Conservation (phyloP, 306 rosid species). For the Medicago arabica region DNA sequence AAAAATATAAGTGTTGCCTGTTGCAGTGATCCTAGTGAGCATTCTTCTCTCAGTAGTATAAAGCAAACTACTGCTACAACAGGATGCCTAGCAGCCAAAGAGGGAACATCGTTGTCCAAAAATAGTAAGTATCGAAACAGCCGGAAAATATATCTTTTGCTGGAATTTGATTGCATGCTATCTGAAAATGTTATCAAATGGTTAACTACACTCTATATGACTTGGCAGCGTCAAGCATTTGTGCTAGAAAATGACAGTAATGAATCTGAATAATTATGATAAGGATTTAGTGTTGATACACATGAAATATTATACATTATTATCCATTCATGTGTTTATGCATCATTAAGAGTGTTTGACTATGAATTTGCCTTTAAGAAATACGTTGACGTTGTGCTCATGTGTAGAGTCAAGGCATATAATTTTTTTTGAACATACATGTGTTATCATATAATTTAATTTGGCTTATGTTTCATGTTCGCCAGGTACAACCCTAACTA, state of each 20-base stretch:
- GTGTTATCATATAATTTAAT: constrained; percentile 4
- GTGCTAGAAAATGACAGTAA: neutral
- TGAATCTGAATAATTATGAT: constrained; percentile 12
- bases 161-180: constrained; percentile 34
- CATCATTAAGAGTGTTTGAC: neutral
- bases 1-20: constrained; percentile 12
- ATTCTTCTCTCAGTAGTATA: constrained; percentile 41
- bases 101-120: constrained; percentile 37
- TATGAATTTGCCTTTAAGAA: neutral
- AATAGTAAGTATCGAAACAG: constrained; percentile 45
- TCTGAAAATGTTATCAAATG: constrained; percentile 12
- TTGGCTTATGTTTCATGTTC: constrained; percentile 1
- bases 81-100: constrained; percentile 33
- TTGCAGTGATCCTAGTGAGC: constrained; percentile 46
- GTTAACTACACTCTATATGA: neutral
- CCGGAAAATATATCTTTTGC: constrained; percentile 24
- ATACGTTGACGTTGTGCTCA: neutral
- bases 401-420: neutral
- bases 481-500: neutral
- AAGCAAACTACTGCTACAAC: constrained; percentile 39
- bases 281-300: neutral
- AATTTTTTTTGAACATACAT: neutral
- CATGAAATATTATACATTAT: neutral
- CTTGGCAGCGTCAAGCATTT: constrained; percentile 4
- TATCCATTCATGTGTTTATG: neutral